Base-by-base conservation (phyloP, 2,329 filamentous ascomycete species). In the Aspergillus sp. region DNA sequence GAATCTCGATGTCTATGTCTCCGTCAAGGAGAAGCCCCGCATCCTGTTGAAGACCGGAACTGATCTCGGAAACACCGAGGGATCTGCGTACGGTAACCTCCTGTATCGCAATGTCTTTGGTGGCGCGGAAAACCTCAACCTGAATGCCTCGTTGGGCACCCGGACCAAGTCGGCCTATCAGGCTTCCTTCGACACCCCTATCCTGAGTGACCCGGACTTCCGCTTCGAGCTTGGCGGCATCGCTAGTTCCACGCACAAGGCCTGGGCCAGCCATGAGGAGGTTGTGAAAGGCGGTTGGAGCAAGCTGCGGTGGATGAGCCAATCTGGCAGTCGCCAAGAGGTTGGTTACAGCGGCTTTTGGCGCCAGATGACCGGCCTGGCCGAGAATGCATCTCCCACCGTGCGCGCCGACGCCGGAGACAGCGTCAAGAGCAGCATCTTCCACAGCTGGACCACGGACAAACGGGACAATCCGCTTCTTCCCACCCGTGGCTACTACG, bases 261-360 rank as follows among this genome's bases (percentile, higher is more conserved):
- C 86, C 11, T 97, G 91, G 89, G 91, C 94, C 19, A 94, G 89
- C 58, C 93, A 99, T 67, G 93, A 97, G 64, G 93, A 99, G 73
- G 85, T 87, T 3, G 76, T 95, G 17, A 89, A 87, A 65, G 91
- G 92, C 14, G 91, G 83, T 17, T 87, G 84, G 62, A 77, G 88
- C 11, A 91, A 89, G 59, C 78, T 96, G 38, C 84, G 86, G 36
- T 97, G 89, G 88, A 73, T 87, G 34, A 85, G 82, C 45, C 66
- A 76, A 7, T 75, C 78, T 45, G 85, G 86, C 42, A 85, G 89
- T 60, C 81, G 80, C 52, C 90, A 96, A 68, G 87, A 93, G 57
- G 64, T 97, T 31, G 86, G 86, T 45, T 96, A 96, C 74, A 87
- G 86, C 11, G 86, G 86, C 20, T 79, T 88, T 45, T 97, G 93